phyloP scores from a whole-genome alignment of 768 basidiomycete genomes.

The Rhizopogon salebrosus region DNA sequence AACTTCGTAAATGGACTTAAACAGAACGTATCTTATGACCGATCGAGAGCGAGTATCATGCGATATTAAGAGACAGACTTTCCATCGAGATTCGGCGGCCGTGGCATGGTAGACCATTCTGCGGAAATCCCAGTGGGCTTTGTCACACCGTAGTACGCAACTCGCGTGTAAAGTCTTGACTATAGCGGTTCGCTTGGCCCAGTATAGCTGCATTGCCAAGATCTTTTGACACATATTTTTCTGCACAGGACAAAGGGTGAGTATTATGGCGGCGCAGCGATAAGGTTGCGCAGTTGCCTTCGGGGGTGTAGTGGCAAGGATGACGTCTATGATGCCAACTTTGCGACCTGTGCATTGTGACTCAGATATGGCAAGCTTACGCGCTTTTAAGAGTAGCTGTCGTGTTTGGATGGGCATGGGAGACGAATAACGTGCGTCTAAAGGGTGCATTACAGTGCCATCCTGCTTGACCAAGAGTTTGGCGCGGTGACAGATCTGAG shows the following conservation, averaged over 20 bases:
- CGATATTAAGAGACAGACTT: background rate
- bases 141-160: background rate
- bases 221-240: conserved; percentile 23
- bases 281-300: conserved; percentile 6
- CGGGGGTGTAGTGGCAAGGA: conserved; percentile 33
- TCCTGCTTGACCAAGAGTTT: background rate
- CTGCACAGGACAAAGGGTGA: conserved; percentile 1
- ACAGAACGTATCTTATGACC: background rate
- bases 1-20: background rate
- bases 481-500: background rate
- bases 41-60: background rate
- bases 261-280: conserved; percentile 1
- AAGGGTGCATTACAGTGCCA: background rate
- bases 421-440: background rate
- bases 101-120: conserved; percentile 39
- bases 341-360: conserved; percentile 25
- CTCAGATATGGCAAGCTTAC: conserved; percentile 23
- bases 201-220: conserved; percentile 31
- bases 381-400: conserved; percentile 23
- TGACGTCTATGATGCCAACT: conserved; percentile 42
- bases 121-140: conserved; percentile 37
- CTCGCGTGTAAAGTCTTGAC: conserved; percentile 6
- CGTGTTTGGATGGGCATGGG: conserved; percentile 3
- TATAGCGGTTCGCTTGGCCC: conserved; percentile 30
- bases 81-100: conserved; percentile 21